A percentile compares a stretch with the other conserved stretches of the same genome.
Evolutionary conservation across 2,329 filamentous ascomycete genomes (phyloP).

Genomic region (Diaporthe sp.): DNA sequence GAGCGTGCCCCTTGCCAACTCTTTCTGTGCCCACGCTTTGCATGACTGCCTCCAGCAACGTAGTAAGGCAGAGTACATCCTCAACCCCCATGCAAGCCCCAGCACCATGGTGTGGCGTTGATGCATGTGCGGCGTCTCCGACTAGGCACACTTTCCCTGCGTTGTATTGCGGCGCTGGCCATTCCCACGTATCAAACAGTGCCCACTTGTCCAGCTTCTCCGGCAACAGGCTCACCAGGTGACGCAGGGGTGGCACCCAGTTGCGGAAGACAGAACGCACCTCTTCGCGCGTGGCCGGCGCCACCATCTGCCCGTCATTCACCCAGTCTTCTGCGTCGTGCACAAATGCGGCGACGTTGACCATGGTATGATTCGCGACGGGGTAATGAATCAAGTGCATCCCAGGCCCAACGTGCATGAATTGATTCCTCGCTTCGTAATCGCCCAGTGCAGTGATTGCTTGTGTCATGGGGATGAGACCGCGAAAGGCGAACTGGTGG

Average conservation of each 20-base stretch:
- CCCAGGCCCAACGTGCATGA: conserved; percentile 69
- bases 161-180: conserved; percentile 60
- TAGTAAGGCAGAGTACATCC: conserved; percentile 52
- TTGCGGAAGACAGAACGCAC: neutral
- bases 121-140: conserved; percentile 71
- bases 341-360: conserved; percentile 68
- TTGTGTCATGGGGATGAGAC: conserved; percentile 29
- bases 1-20: neutral
- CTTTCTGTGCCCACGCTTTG: neutral
- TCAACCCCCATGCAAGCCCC: conserved; percentile 71
- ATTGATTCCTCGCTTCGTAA: conserved; percentile 62
- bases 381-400: conserved; percentile 74
- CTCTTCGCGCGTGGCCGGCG: neutral
- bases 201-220: conserved; percentile 24
- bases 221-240: neutral
- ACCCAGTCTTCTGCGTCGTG: neutral
- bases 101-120: conserved; percentile 67
- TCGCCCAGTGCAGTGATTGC: conserved; percentile 57
- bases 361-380: conserved; percentile 66
- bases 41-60: conserved; percentile 44
- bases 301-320: neutral
- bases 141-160: conserved; percentile 62
- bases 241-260: neutral
- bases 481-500: conserved; percentile 51
- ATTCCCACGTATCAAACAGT: conserved; percentile 47